Evolutionary conservation across 129 eudicot species (phyloP).

Genomic region (Helianthus annuus): HanXRQr2.0-SUNRISE NC_035440.2:86595239-86595738

Average conservation of each 20-base stretch:
- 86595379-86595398: neutral
- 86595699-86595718: neutral
- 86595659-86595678: neutral
- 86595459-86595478: neutral
- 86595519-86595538: constrained; percentile 1
- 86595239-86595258: neutral
- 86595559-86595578: neutral
- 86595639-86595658: neutral
- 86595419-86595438: neutral
- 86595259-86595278: neutral
- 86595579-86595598: constrained; percentile 10
- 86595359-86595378: neutral
- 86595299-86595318: constrained; percentile 33
- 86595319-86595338: neutral
- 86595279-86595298: constrained; percentile 57
- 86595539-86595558: neutral
- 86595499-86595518: neutral
- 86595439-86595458: neutral
- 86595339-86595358: neutral
- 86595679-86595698: neutral
- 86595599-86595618: neutral
- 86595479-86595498: neutral
- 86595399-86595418: neutral
- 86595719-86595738: neutral
- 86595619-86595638: constrained; percentile 2